Percentiles rank a stretch among this genome's conserved stretches.
These are phyloP conservation scores for Fusarium domesticum DNA, from an alignment of 2,329 filamentous ascomycete species.

Conservation along the genomic window DNA sequence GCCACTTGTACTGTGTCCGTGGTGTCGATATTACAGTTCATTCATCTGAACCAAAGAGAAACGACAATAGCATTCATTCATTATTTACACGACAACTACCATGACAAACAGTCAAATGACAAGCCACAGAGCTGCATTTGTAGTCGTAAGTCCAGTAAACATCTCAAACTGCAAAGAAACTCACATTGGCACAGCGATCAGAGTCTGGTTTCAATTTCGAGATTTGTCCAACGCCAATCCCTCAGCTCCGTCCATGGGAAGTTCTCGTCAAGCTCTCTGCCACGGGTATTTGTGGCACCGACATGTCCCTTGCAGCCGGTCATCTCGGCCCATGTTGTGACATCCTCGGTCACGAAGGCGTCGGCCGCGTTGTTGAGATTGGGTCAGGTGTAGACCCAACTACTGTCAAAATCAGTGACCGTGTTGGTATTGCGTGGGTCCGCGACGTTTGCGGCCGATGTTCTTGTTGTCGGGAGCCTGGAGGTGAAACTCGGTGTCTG, in stretches of 20 bases:
- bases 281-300: constrained; percentile 20
- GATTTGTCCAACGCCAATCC: constrained; percentile 1
- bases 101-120: neutral
- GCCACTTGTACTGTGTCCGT: too few relatives aligned
- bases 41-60: too few relatives aligned
- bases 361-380: constrained; percentile 10
- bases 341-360: constrained; percentile 22
- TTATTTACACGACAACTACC: too few relatives aligned
- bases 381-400: constrained; percentile 6
- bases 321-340: constrained; percentile 14
- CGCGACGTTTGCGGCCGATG: constrained; percentile 35
- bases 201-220: constrained; percentile 3
- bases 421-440: constrained; percentile 19
- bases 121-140: constrained; percentile 2
- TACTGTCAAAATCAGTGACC: constrained; percentile 1
- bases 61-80: too few relatives aligned
- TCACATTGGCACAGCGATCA: constrained; percentile 3
- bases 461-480: constrained; percentile 33
- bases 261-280: constrained; percentile 13
- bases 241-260: constrained; percentile 12
- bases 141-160: constrained; percentile 2
- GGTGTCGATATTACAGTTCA: too few relatives aligned
- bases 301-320: constrained; percentile 16
- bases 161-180: neutral
- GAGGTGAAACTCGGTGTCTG: constrained; percentile 36